Evolutionary conservation across 225 moss, liverwort and hornwort genomes (phyloP).

Genomic region (Thuidium tamariscinum): DNA sequence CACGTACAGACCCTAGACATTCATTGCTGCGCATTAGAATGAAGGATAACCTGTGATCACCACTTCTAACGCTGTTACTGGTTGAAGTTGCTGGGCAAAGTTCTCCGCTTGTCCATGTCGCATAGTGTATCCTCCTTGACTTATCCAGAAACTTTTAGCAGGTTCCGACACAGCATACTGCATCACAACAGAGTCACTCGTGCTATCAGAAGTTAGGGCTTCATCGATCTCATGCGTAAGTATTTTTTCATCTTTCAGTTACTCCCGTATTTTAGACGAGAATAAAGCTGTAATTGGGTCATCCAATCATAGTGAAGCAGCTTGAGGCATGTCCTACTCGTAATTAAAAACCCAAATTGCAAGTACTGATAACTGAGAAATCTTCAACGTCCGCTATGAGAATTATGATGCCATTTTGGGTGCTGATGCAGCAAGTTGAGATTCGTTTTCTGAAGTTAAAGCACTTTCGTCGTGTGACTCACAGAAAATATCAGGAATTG

Average conservation of each 20-base stretch:
- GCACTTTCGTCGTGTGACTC: background rate
- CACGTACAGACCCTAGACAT: background rate
- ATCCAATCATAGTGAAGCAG: background rate
- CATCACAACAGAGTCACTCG: background rate
- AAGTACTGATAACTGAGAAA: background rate
- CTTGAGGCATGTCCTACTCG: background rate
- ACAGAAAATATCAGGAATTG: slow-evolving; percentile 78
- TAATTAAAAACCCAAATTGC: background rate
- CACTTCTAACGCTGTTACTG: background rate
- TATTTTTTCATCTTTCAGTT: background rate
- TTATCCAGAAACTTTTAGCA: background rate
- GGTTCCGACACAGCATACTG: background rate
- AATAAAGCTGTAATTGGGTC: background rate
- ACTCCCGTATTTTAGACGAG: background rate
- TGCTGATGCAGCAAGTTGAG: background rate
- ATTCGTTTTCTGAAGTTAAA: background rate
- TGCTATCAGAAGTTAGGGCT: background rate
- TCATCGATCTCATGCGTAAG: background rate
- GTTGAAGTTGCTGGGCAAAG: background rate
- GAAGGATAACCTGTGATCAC: background rate
- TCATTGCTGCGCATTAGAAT: background rate
- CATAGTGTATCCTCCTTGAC: background rate
- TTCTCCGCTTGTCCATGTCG: background rate
- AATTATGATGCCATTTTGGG: background rate
- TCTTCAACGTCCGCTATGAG: background rate